phyloP scores from a whole-genome alignment of 805 yeast species.

The Kodamaea kaohsiungensis region DNA sequence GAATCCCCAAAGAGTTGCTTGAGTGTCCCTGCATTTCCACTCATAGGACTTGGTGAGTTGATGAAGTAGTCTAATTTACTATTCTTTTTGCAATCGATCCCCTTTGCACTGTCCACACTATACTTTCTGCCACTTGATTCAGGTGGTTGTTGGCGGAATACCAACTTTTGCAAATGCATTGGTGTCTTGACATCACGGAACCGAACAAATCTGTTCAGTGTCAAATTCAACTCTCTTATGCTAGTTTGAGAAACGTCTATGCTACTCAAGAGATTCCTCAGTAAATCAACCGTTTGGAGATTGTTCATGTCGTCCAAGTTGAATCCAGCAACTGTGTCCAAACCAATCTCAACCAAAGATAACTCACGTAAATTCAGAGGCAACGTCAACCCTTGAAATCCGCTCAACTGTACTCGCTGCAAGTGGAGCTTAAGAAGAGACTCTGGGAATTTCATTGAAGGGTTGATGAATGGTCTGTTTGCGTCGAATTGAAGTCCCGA shows the following conservation, averaged over 20 bases:
- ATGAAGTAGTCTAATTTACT: not conserved
- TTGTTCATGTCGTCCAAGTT: not conserved
- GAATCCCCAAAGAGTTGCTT: conserved; percentile 3
- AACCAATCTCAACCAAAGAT: not conserved
- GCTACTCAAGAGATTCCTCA: not conserved
- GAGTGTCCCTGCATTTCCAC: not conserved
- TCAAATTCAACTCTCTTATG: conserved; percentile 1
- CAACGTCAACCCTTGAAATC: not conserved
- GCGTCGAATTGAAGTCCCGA: conserved; percentile 1
- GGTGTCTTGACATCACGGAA: conserved; percentile 5
- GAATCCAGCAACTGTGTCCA: not conserved
- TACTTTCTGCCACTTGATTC: not conserved
- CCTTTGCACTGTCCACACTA: not conserved
- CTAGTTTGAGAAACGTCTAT: conserved; percentile 1
- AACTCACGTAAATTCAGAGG: not conserved
- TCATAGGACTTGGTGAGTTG: not conserved
- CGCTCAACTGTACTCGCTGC: conserved; percentile 2
- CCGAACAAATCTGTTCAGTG: conserved; percentile 1
- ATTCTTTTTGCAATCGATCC: not conserved
- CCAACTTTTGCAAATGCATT: not conserved
- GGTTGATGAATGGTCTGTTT: conserved; percentile 7
- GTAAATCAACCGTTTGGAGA: conserved; percentile 1
- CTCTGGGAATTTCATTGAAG: not conserved
- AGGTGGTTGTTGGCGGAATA: not conserved
- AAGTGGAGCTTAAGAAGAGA: conserved; percentile 1